Percentiles rank a stretch among this genome's conserved stretches.
phyloP scores from a whole-genome alignment of 2,329 filamentous ascomycete genomes.

The Clonostachys byssicola region DNA sequence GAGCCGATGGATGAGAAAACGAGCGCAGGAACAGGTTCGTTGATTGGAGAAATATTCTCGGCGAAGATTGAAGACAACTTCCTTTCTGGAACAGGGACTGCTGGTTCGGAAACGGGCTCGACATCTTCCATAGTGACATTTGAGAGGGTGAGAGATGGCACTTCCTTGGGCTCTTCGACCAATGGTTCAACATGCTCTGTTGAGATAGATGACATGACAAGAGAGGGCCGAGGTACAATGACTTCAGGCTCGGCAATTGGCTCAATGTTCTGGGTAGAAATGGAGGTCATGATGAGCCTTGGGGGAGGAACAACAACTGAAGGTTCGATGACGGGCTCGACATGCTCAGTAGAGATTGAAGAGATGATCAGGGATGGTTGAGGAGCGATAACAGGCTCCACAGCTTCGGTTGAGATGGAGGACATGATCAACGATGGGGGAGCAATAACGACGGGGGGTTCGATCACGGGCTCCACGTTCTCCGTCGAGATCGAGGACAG shows the following conservation, averaged over 20 bases:
- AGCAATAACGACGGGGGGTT: conserved; percentile 3
- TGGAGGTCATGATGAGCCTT: too few relatives aligned
- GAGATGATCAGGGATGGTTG: conserved; percentile 12
- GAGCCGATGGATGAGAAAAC: conserved; percentile 18
- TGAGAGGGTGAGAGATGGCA: conserved; percentile 14
- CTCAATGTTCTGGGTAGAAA: conserved; percentile 4
- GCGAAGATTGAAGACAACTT: conserved; percentile 29
- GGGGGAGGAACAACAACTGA: too few relatives aligned
- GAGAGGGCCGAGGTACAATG: conserved; percentile 4
- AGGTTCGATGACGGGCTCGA: conserved; percentile 14
- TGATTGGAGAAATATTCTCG: conserved; percentile 24
- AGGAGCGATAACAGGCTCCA: conserved; percentile 8
- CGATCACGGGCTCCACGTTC: conserved; percentile 18
- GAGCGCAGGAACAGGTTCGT: conserved; percentile 15
- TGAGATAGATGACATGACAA: conserved; percentile 13
- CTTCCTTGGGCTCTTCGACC: not conserved
- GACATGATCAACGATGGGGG: conserved; percentile 9
- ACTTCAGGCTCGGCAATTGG: conserved; percentile 12
- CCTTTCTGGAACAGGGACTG: conserved; percentile 16
- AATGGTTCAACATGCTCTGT: conserved; percentile 17
- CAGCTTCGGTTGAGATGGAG: conserved; percentile 6
- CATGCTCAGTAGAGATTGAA: conserved; percentile 14
- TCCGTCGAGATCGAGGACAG: conserved; percentile 10
- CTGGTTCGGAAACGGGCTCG: conserved; percentile 14
- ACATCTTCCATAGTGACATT: conserved; percentile 16